Conservation (phyloP, 2,329 filamentous ascomycete species). For the Biscogniauxia sp. region DNA sequence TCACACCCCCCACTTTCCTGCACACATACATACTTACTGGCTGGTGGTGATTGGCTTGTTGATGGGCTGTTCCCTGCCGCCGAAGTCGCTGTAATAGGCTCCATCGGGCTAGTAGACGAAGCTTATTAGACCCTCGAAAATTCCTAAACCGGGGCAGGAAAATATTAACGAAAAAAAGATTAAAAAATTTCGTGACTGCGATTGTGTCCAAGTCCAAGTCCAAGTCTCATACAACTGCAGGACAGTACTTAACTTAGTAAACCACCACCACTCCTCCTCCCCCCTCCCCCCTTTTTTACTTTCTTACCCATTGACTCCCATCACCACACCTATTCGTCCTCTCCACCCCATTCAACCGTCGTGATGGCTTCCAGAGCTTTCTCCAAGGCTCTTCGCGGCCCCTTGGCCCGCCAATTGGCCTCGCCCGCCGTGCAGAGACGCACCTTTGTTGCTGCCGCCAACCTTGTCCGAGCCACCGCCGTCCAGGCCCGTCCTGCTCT, state of each 20-base stretch:
- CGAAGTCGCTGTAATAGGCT: not conserved
- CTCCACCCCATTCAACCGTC: constrained; percentile 30
- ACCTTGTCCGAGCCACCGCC: constrained; percentile 53
- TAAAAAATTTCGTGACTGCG: not conserved
- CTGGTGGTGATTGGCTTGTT: not conserved
- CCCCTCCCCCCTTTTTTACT: constrained; percentile 19
- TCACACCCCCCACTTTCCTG: not conserved
- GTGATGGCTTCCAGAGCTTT: constrained; percentile 78
- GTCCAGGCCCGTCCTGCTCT: constrained; percentile 46
- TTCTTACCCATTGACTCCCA: constrained; percentile 27
- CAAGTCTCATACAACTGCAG: not conserved
- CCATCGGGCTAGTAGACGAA: not conserved
- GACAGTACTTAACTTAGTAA: not conserved
- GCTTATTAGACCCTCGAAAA: not conserved
- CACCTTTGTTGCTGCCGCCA: constrained; percentile 60
- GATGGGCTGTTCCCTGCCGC: not conserved
- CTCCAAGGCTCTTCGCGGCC: constrained; percentile 64
- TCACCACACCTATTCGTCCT: constrained; percentile 28
- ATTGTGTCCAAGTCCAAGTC: not conserved
- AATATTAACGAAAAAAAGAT: not conserved
- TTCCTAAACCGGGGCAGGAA: not conserved
- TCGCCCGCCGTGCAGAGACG: constrained; percentile 60
- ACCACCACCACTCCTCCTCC: constrained; percentile 18
- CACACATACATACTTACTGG: not conserved
- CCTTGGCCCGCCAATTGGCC: constrained; percentile 62